Conservation (phyloP, 148 eudicot species). For the Suaeda aralocaspica region DNA sequence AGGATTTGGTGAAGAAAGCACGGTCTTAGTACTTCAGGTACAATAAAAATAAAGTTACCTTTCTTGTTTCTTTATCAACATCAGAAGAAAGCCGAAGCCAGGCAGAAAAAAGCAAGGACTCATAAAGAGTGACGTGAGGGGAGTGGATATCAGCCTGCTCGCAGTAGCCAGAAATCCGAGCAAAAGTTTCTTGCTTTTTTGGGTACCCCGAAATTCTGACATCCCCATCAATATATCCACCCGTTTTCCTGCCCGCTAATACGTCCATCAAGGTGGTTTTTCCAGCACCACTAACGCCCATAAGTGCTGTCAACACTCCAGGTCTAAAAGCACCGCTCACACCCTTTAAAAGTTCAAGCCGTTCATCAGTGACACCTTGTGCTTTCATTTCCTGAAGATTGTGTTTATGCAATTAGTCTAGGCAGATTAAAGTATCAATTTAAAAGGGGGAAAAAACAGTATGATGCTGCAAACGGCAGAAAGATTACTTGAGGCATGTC, state of each 20-base stretch:
- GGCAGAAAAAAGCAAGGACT: constrained; percentile 41
- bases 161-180: constrained; percentile 57
- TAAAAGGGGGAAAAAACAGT: neutral
- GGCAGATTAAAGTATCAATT: neutral
- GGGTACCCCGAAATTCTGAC: constrained; percentile 61
- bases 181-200: constrained; percentile 67
- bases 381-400: constrained; percentile 46
- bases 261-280: constrained; percentile 87
- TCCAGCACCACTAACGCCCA: constrained; percentile 65
- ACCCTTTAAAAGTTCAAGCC: constrained; percentile 50
- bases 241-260: constrained; percentile 73
- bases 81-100: constrained; percentile 45
- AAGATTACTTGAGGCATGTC: constrained; percentile 69
- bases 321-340: constrained; percentile 67
- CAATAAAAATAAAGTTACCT: constrained; percentile 19
- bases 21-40: too few species aligned
- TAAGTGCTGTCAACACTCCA: constrained; percentile 48
- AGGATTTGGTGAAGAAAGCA: neutral
- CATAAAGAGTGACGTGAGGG: constrained; percentile 43
- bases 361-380: constrained; percentile 47
- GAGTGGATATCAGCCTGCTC: constrained; percentile 54
- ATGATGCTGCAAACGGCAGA: constrained; percentile 5
- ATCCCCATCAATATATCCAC: constrained; percentile 59
- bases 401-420: constrained; percentile 1
- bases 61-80: constrained; percentile 28